Base-by-base conservation (phyloP, 164 flowering plant genomes). In the Kingdonia uniflora region DNA sequence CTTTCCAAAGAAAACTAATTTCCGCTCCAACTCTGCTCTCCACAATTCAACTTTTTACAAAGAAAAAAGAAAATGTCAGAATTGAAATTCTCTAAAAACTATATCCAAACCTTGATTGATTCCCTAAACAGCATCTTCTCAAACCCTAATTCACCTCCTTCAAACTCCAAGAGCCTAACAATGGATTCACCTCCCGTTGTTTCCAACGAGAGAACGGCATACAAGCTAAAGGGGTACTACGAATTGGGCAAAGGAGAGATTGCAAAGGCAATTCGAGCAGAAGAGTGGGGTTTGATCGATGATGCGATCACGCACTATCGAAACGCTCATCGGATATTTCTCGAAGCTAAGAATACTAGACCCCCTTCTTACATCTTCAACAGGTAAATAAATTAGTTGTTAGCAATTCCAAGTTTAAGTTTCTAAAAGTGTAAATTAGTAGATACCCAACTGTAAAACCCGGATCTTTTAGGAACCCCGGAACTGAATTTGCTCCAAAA, bases 241-340 rank as follows among this genome's bases (percentile, higher is more conserved):
- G 95, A 94, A 60, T 76, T 89, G 68, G 95, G 88, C 6, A 85
- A 74, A 69, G 94, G 68, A 50, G 94, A 83, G 83, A 87, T 89
- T 33, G 97, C 62, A 49, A 89, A 82, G 58, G 99, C 96, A 13
- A 80, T 94, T 54, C 69, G 92, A 46, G 92, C 96, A 0, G 99
- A 94, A 61, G 99, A 94, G 49, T 94, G 97, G 99, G 97, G 96
- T 13, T 63, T 94, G 37, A 47, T 52, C 6, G 97, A 94, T 29
- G 97, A 94, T 16, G 97, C 97, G 0, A 57, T 89, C 20, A 38
- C 65, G 53, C 82, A 87, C 46, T 94, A 89, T 57, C 75, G 49
- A 39, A 83, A 72, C 43, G 99, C 96, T 5, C 79, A 74, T 54
- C 71, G 81, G 0, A 76, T 94, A 2, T 66, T 94, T 42, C 42